Conservation (phyloP, 2,329 filamentous ascomycete species). For the Aspergillus vadensis region DNA sequence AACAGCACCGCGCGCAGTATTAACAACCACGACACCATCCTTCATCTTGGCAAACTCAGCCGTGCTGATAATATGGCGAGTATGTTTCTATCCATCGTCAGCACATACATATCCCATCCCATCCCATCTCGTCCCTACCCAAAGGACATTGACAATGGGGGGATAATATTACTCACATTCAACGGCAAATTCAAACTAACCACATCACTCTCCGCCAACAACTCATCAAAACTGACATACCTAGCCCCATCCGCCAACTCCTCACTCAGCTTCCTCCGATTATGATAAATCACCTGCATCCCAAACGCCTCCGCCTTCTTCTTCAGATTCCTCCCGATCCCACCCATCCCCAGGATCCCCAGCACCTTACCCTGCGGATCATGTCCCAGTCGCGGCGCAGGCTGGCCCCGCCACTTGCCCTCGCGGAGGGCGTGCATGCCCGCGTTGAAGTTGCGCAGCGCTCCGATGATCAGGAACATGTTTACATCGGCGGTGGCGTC, state of each 20-base stretch:
- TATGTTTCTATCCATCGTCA: constrained; percentile 54
- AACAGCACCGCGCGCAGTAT: constrained; percentile 79
- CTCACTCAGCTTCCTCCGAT: constrained; percentile 62
- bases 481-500: constrained; percentile 80
- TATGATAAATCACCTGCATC: constrained; percentile 75
- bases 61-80: constrained; percentile 73
- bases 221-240: constrained; percentile 68
- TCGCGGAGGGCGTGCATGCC: constrained; percentile 66
- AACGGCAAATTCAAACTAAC: constrained; percentile 78
- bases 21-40: constrained; percentile 72
- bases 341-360: constrained; percentile 83
- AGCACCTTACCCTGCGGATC: constrained; percentile 78
- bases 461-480: constrained; percentile 79
- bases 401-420: constrained; percentile 66
- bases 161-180: constrained; percentile 76
- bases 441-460: constrained; percentile 71
- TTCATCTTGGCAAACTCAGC: constrained; percentile 77
- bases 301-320: constrained; percentile 73
- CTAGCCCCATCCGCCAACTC: constrained; percentile 49
- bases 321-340: constrained; percentile 77
- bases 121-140: too few relatives aligned
- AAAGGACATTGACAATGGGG: too few relatives aligned
- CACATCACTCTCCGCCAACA: constrained; percentile 71
- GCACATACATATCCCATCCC: not conserved
- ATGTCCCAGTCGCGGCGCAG: constrained; percentile 62